These are phyloP conservation scores for Moesziomyces sp. DNA, from an alignment of 1,284 basidiomycete genomes.

Conservation along the genomic window DNA sequence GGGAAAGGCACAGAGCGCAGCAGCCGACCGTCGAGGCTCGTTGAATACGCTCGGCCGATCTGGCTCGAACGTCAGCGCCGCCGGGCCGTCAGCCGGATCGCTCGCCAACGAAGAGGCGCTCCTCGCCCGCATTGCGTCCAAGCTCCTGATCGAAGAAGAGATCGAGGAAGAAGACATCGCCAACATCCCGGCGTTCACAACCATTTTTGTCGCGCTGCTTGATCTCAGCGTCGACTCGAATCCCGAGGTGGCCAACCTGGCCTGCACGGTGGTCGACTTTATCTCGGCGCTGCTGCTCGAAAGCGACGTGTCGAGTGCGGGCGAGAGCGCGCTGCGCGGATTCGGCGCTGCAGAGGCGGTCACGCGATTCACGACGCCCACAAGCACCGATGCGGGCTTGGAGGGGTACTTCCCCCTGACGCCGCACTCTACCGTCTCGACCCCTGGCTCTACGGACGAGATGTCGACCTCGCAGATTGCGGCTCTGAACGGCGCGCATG, in stretches of 20 bases:
- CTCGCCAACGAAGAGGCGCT: constrained; percentile 72
- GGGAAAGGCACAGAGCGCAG: constrained; percentile 16
- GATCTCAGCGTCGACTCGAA: constrained; percentile 94
- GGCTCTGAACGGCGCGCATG: constrained; percentile 32
- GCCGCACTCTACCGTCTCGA: constrained; percentile 57
- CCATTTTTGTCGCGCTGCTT: constrained; percentile 87
- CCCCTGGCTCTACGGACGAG: constrained; percentile 65
- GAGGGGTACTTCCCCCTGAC: constrained; percentile 71
- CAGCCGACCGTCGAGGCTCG: constrained; percentile 15
- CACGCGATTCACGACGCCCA: constrained; percentile 59
- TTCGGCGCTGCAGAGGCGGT: constrained; percentile 41
- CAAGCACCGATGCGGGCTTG: constrained; percentile 44
- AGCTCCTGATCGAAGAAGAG: constrained; percentile 74
- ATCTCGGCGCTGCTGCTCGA: constrained; percentile 88
- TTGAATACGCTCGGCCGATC: constrained; percentile 12
- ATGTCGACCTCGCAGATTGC: constrained; percentile 45
- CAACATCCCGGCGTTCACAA: constrained; percentile 87
- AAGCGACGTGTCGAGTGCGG: constrained; percentile 77
- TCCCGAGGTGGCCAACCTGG: constrained; percentile 88
- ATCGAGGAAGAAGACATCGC: constrained; percentile 82
- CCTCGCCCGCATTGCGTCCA: constrained; percentile 77
- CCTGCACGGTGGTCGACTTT: constrained; percentile 91
- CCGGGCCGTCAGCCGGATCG: constrained; percentile 11
- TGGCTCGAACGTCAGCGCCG: constrained; percentile 15
- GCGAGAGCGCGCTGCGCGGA: constrained; percentile 36